A percentile compares a stretch with the other conserved stretches of the same genome.
Evolutionary conservation across 768 basidiomycete genomes (phyloP).

Genomic region (Lactifluus volemus): DNA sequence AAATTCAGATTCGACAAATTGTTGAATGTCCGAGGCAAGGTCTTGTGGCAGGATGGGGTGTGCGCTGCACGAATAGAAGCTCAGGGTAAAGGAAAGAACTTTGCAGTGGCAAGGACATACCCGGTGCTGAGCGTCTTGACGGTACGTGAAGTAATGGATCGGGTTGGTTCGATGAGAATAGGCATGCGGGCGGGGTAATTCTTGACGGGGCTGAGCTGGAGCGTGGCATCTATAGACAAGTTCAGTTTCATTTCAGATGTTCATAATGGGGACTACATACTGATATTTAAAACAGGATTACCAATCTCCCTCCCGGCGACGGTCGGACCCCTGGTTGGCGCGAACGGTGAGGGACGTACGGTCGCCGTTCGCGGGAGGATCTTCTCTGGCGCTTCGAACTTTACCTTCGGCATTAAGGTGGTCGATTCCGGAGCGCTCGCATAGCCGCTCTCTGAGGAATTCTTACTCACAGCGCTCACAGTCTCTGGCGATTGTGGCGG

Average conservation of each 20-base stretch:
- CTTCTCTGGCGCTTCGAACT: neutral
- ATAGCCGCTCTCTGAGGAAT: slow-evolving; percentile 19
- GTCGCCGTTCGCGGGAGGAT: neutral
- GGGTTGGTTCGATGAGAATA: slow-evolving; percentile 40
- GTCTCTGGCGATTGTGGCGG: slow-evolving; percentile 12
- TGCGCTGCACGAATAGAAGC: slow-evolving; percentile 36
- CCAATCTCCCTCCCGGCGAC: slow-evolving; percentile 56
- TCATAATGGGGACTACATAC: slow-evolving; percentile 30
- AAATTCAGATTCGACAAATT: slow-evolving; percentile 80
- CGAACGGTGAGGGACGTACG: slow-evolving; percentile 1
- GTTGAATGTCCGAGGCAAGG: slow-evolving; percentile 76
- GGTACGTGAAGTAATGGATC: slow-evolving; percentile 8
- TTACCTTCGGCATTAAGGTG: neutral
- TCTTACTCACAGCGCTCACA: slow-evolving; percentile 1
- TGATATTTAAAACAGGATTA: slow-evolving; percentile 58
- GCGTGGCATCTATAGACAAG: slow-evolving; percentile 43
- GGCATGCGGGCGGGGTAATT: slow-evolving; percentile 52
- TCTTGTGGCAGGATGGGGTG: slow-evolving; percentile 74
- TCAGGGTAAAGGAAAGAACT: neutral
- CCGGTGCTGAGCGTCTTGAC: slow-evolving; percentile 51
- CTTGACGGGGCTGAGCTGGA: slow-evolving; percentile 70
- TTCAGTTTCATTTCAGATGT: neutral
- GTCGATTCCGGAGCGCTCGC: slow-evolving; percentile 13
- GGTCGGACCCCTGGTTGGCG: slow-evolving; percentile 13
- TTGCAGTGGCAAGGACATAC: slow-evolving; percentile 33